A percentile compares a stretch with the other conserved stretches of the same genome.
Conservation (phyloP, 2,329 filamentous ascomycete species). For the Aureobasidium melanogenum region DNA sequence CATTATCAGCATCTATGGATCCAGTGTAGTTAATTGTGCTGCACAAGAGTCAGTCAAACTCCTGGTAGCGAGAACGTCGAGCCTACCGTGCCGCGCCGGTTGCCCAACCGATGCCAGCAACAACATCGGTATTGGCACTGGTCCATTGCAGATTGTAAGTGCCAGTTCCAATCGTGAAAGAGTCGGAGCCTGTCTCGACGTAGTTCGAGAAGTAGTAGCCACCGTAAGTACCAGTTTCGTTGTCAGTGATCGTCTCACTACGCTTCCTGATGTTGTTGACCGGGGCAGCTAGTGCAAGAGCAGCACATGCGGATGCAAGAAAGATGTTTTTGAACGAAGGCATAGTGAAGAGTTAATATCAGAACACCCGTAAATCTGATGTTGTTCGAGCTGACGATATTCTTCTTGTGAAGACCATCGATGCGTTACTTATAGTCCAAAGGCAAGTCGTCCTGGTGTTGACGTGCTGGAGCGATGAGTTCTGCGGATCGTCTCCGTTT, state of each 20-base stretch:
- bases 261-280: constrained; percentile 1
- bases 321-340: constrained; percentile 1
- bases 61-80: rapidly evolving
- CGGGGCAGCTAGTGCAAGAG: neutral
- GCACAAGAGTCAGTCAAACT: neutral
- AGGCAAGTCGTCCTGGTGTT: neutral
- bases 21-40: constrained; percentile 44
- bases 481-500: neutral
- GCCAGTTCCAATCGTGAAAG: constrained; percentile 11
- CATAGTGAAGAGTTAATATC: neutral
- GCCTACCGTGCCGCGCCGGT: constrained; percentile 39
- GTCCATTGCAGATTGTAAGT: constrained; percentile 12
- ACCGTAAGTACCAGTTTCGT: constrained; percentile 4
- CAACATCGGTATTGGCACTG: constrained; percentile 25
- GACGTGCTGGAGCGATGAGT: neutral
- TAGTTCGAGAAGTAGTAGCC: constrained; percentile 15
- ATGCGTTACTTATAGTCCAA: neutral
- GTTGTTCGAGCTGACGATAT: neutral
- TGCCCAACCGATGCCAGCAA: constrained; percentile 52
- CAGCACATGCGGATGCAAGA: neutral
- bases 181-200: constrained; percentile 12
- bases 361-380: neutral
- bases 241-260: constrained; percentile 9
- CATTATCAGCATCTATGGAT: constrained; percentile 39
- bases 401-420: no score